A percentile compares a stretch with the other conserved stretches of the same genome.
phyloP scores from a whole-genome alignment of 2,329 filamentous ascomycete genomes.

The Alternaria arbusti region DNA sequence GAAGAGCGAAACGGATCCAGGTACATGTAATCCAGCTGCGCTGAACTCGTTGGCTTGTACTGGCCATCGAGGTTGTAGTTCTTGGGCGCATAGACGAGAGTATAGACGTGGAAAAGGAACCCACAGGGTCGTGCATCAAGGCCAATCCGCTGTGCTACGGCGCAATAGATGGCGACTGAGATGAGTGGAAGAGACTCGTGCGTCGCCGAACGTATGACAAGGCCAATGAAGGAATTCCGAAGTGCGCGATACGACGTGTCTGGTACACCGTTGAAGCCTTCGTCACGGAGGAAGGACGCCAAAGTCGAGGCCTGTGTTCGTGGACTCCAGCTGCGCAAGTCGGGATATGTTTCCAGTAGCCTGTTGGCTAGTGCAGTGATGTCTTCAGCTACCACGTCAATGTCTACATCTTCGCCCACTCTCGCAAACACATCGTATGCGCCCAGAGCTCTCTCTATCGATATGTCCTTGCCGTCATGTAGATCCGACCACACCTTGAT shows the following conservation, averaged over 20 bases:
- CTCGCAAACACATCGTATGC: conserved; percentile 91
- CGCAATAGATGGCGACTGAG: conserved; percentile 85
- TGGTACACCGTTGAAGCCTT: conserved; percentile 74
- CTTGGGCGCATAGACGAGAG: conserved; percentile 69
- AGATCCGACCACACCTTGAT: conserved; percentile 76
- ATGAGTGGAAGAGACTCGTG: conserved; percentile 87
- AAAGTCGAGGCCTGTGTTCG: conserved; percentile 72
- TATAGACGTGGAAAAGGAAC: conserved; percentile 85
- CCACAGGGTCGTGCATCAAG: conserved; percentile 79
- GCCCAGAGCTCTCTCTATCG: conserved; percentile 76
- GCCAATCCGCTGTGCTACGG: conserved; percentile 74
- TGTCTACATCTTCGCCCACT: conserved; percentile 73
- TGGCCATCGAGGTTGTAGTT: conserved; percentile 61
- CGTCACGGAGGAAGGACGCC: conserved; percentile 70
- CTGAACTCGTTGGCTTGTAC: conserved; percentile 37
- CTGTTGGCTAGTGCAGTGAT: conserved; percentile 68
- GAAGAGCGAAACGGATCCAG: conserved; percentile 80
- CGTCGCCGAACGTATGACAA: conserved; percentile 73
- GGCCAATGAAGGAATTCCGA: conserved; percentile 85
- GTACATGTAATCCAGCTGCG: conserved; percentile 66
- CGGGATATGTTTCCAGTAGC: conserved; percentile 61
- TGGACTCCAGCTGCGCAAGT: conserved; percentile 64
- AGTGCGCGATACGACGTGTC: conserved; percentile 78
- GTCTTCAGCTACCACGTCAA: conserved; percentile 66
- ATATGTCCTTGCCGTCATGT: conserved; percentile 57